Base-by-base conservation (phyloP, 371 early-diverging fungal species). In the Mortierella sp. region DNA sequence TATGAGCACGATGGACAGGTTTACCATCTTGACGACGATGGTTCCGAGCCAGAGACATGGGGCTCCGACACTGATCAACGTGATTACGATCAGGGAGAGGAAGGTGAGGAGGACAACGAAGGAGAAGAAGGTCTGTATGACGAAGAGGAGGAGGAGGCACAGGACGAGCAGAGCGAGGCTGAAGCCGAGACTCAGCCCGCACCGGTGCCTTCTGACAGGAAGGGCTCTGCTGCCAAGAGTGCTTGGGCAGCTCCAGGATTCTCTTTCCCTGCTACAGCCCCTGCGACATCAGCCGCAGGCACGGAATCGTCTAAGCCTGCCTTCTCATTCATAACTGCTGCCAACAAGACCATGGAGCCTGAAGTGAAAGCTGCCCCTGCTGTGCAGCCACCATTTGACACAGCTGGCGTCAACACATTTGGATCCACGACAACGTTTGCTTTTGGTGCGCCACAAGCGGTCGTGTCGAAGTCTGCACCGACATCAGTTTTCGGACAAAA, bases 41-140 rank as follows among this genome's bases (percentile, higher is more conserved):
- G 72, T 0, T 82, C 82, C 19, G 82, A 86, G 16, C 77, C 80
- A 1, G 82, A 79, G 52, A 74, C 82, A 44, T 81, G 81, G 85
- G 85, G 82, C 1, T 81, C 81, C 3, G 85, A 84, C 38, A 81
- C 81, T 26, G 85, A 84, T 26, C 85, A 84, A 52, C 81, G 79
- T 42, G 85, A 81, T 47, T 73, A 70, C n/a, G 81, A 81, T 26
- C 68, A 77, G 21, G 84, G 68, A 5, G 81, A 75, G 24, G 79
- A 65, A 7, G 80, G 76, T 9, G 78, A 77, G 24, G 73, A 80
- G 2, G 81, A 80, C 14, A 79, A 70, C 4, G 76, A 78, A 34
- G 74, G 50, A 21, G 75, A 65, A 13, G 75, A 48, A 13, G 75
- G 73, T 1, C 73, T 73, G 1, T 70, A 73, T 6, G 71, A 76